Base-by-base conservation (phyloP, 2,329 filamentous ascomycete species). In the Plectosphaerella cucumerina region DNA sequence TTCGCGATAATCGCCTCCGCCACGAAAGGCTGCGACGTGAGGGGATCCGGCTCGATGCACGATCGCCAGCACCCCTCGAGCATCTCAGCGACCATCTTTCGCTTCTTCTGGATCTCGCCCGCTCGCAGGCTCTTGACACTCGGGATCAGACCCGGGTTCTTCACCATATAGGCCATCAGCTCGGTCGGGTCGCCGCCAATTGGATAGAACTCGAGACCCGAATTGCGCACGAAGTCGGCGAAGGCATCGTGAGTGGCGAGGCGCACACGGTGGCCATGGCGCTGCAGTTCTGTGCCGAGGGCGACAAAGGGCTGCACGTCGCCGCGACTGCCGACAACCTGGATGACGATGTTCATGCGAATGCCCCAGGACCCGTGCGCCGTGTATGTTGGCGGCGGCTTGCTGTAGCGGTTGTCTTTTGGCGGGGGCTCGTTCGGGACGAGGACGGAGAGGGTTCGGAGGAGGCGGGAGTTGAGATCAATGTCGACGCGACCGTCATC, bases 281-380 rank as follows among this genome's bases (percentile, higher is more conserved):
- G 64, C 55, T 74, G 69, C 3, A 83, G 60, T 12, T 73, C 70
- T 34, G 70, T 73, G 0, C 77, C 79, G 0, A 82, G 61, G 0
- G 77, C 76, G 45, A 82, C 61, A 49, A 82, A 82, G 1, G 78
- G 79, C 51, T 82, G 79, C 1, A 82, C 76, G 59, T 82, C 78
- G 9, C 78, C 78, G 41, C 75, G 67, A 5, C 67, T 71, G 14
- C 75, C 75, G 1, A 82, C 78, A 2, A 81, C 74, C 50, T 81
- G 78, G 48, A 81, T 78, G 5, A 80, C 76, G 42, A 81, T 73
- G 49, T 80, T 81, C 20, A 80, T 61, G 22, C 47, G 41, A 26
- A 49, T 49, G 17, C 47, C 47, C 41, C 41, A 43, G n/a, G 20
- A 20, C 17, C 37, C 23, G 14, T 26, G 47, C 26, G 42, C 37